These are phyloP conservation scores for Priceomyces melissophilus DNA, from an alignment of 805 yeast species.

Conservation along the genomic window DNA sequence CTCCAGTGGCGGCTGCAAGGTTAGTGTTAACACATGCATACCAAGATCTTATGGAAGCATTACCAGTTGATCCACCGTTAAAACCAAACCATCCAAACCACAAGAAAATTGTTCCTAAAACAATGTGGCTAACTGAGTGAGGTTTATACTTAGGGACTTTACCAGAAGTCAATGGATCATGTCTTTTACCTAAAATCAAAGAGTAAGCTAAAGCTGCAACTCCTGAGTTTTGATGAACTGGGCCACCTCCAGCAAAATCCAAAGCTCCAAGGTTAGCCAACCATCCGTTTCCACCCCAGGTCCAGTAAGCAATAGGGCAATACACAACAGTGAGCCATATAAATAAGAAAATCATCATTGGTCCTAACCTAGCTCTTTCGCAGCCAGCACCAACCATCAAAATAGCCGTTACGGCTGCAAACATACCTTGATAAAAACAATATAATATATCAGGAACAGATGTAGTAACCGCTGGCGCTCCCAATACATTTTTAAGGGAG, in stretches of 20 bases:
- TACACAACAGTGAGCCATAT: constrained; percentile 94
- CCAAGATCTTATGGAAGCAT: constrained; percentile 89
- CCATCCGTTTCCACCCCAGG: constrained; percentile 97
- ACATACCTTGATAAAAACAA: constrained; percentile 94
- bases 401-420: constrained; percentile 89
- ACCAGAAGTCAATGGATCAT: constrained; percentile 66
- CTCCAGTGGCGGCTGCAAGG: constrained; percentile 91
- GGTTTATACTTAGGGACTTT: constrained; percentile 89
- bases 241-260: constrained; percentile 99
- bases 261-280: constrained; percentile 74
- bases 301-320: constrained; percentile 96
- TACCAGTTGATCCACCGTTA: constrained; percentile 98
- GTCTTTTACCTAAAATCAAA: constrained; percentile 85
- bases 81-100: constrained; percentile 99
- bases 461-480: constrained; percentile 65
- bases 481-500: constrained; percentile 76
- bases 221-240: constrained; percentile 94
- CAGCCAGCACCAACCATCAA: constrained; percentile 97
- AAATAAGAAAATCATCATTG: constrained; percentile 93
- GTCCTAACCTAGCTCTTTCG: constrained; percentile 93
- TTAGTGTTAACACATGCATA: constrained; percentile 92
- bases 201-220: constrained; percentile 95
- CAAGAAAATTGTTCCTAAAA: constrained; percentile 87
- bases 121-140: constrained; percentile 86
- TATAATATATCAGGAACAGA: constrained; percentile 88